phyloP scores from a whole-genome alignment of 345 rosid species.

The Eutrema japonicum region DNA sequence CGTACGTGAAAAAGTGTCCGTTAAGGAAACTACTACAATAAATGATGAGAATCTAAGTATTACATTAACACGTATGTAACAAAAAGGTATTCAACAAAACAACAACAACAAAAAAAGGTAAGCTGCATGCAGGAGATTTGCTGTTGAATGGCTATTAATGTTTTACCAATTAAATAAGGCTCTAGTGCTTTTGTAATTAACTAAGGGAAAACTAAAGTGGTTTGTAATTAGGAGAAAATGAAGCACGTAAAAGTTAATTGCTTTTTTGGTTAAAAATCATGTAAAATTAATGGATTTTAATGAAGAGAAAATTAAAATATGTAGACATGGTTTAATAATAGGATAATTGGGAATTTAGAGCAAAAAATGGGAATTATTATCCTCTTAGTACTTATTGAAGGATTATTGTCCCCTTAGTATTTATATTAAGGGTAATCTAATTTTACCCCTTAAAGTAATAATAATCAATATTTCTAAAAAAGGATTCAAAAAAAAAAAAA shows the following conservation, averaged over 20 bases:
- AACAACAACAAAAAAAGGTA: no score
- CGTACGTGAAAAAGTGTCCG: not conserved
- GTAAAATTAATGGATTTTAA: not conserved
- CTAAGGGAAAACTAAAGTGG: constrained; percentile 2
- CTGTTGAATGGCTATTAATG: constrained; percentile 16
- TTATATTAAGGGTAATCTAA: no score
- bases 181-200: constrained; percentile 4
- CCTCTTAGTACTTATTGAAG: no score
- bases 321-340: not conserved
- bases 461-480: no score
- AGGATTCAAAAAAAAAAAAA: no score
- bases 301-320: not conserved
- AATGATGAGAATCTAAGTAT: constrained; percentile 26
- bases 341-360: no score
- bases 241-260: not conserved
- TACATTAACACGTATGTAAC: constrained; percentile 14
- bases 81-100: not conserved
- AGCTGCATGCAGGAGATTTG: constrained; percentile 35
- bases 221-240: constrained; percentile 8
- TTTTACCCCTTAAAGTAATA: no score
- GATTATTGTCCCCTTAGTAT: no score
- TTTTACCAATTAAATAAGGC: not conserved
- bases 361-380: no score
- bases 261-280: not conserved
- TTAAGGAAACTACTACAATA: constrained; percentile 12